phyloP scores from a whole-genome alignment of 2,329 filamentous ascomycete genomes.

The Dryadomyces quercivorus region DNA sequence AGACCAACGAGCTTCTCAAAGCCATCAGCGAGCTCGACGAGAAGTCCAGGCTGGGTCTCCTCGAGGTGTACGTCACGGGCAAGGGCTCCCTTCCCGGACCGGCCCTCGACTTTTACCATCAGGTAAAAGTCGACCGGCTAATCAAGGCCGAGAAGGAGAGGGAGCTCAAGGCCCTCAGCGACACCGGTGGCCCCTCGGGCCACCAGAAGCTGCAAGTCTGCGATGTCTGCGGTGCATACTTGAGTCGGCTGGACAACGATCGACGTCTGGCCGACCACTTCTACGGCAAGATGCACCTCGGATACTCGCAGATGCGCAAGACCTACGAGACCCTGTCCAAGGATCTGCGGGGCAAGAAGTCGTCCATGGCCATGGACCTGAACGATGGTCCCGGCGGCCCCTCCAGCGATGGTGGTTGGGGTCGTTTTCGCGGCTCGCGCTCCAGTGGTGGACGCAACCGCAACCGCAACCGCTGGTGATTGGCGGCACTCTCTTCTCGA shows the following conservation, averaged over 20 bases:
- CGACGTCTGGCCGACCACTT: constrained; percentile 91
- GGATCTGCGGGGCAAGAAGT: constrained; percentile 55
- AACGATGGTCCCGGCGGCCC: constrained; percentile 20
- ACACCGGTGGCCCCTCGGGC: constrained; percentile 83
- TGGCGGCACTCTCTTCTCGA: not conserved
- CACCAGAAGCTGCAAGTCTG: constrained; percentile 98
- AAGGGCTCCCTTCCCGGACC: constrained; percentile 69
- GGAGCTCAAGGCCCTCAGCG: constrained; percentile 79
- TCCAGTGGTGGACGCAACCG: constrained; percentile 41
- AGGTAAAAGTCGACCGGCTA: constrained; percentile 66
- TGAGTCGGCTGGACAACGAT: constrained; percentile 88
- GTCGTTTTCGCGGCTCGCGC: constrained; percentile 33
- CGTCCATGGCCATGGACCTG: constrained; percentile 27
- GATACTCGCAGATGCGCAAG: constrained; percentile 96
- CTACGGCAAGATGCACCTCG: constrained; percentile 98
- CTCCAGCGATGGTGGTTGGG: constrained; percentile 23
- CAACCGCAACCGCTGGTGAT: constrained; percentile 36
- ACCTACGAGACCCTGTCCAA: constrained; percentile 78
- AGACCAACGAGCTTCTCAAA: constrained; percentile 84
- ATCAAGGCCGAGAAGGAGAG: constrained; percentile 74
- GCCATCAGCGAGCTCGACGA: constrained; percentile 68
- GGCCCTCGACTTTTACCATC: constrained; percentile 80
- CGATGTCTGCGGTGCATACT: constrained; percentile 93
- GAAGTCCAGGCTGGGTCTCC: constrained; percentile 68
- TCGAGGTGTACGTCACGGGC: constrained; percentile 77